phyloP scores from a whole-genome alignment of 345 rosid genomes.

The Microthlaspi erraticum region DNA sequence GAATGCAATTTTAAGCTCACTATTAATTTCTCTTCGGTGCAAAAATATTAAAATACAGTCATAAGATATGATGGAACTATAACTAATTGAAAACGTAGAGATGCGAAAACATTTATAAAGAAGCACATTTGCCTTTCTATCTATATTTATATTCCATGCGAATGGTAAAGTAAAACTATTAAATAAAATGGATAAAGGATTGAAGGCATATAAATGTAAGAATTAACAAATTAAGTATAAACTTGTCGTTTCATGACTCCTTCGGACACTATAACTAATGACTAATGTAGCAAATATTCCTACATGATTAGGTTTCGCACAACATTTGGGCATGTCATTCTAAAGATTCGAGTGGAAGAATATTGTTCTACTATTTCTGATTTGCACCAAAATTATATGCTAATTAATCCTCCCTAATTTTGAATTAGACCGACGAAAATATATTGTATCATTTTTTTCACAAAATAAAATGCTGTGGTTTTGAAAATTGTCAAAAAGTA shows the following conservation, averaged over 20 bases:
- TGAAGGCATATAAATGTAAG: constrained; percentile 1
- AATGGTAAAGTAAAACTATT: not conserved
- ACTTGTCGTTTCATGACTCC: constrained; percentile 22
- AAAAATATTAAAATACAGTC: too few species aligned
- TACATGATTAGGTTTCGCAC: not conserved
- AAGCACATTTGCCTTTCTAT: constrained; percentile 3
- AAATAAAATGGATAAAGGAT: constrained; percentile 4
- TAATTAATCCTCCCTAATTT: not conserved
- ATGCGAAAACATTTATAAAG: constrained; percentile 11
- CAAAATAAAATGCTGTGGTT: too few species aligned
- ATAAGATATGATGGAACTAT: not conserved
- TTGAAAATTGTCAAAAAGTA: not conserved
- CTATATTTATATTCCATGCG: constrained; percentile 2
- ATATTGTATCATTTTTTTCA: not conserved
- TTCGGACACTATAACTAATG: constrained; percentile 3
- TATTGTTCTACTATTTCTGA: not conserved
- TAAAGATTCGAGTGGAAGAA: not conserved
- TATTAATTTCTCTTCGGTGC: constrained; percentile 1
- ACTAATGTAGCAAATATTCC: constrained; percentile 11
- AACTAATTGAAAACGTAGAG: not conserved
- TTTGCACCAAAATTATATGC: not conserved
- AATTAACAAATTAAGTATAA: constrained; percentile 6
- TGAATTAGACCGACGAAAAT: not conserved
- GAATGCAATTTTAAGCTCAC: constrained; percentile 3
- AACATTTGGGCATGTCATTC: not conserved